Evolutionary conservation across 2,329 filamentous ascomycete species (phyloP).

Genomic region (Pyrenophora tritici-repentis): DNA sequence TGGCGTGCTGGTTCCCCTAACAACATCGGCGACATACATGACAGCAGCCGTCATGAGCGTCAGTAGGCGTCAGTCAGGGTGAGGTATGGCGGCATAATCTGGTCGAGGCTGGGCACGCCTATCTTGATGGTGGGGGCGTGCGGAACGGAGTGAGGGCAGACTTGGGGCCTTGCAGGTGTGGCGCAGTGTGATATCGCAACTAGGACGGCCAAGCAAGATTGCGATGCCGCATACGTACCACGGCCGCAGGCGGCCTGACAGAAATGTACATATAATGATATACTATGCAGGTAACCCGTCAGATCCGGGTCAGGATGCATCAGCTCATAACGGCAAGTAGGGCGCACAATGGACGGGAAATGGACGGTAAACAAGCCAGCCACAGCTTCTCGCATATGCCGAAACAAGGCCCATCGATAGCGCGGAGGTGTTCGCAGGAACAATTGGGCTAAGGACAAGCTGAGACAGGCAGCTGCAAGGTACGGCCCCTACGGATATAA

Average conservation of each 20-base stretch:
- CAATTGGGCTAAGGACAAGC: constrained; percentile 15
- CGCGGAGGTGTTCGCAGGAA: constrained; percentile 19
- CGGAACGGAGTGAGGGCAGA: background rate
- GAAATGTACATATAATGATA: background rate
- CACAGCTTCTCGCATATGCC: constrained; percentile 1
- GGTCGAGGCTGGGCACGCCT: too few species aligned
- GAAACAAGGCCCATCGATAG: constrained; percentile 1
- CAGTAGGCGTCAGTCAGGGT: too few species aligned
- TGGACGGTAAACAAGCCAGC: constrained; percentile 6
- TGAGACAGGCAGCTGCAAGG: constrained; percentile 18
- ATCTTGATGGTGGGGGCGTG: too few species aligned
- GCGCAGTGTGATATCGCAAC: too few species aligned
- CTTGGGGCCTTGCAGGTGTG: background rate
- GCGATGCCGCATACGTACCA: constrained; percentile 9
- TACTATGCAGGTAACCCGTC: background rate
- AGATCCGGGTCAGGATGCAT: too few species aligned
- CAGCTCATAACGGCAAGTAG: background rate
- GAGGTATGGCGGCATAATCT: too few species aligned
- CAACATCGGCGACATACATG: constrained; percentile 4
- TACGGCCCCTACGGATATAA: constrained; percentile 7
- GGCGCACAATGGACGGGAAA: constrained; percentile 1
- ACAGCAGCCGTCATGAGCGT: too few species aligned
- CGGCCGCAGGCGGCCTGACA: background rate
- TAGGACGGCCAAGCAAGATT: background rate
- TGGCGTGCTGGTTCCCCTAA: constrained; percentile 5